phyloP scores from a whole-genome alignment of 176 grass and related monocot species.

The Phragmites australis region DNA sequence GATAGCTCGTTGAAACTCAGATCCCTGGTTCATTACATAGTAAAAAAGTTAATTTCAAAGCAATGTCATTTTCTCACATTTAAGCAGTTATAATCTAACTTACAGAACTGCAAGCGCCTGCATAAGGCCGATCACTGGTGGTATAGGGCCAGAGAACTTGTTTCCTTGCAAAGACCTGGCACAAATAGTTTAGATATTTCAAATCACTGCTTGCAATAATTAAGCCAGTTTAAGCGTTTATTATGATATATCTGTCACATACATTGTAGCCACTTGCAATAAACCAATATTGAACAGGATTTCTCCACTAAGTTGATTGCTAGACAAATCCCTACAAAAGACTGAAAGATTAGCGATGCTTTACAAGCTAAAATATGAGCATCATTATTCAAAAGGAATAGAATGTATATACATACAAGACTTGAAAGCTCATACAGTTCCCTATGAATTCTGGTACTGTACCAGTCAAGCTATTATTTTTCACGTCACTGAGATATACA shows the following conservation, averaged over 20 bases:
- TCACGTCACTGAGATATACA: constrained; percentile 70
- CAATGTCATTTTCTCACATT: background rate
- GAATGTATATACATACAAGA: constrained; percentile 77
- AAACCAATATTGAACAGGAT: constrained; percentile 99
- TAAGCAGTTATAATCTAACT: constrained; percentile 26
- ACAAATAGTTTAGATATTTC: constrained; percentile 24
- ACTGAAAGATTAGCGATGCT: constrained; percentile 2
- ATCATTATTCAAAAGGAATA: background rate
- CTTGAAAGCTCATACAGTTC: constrained; percentile 97
- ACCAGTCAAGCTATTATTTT: constrained; percentile 95
- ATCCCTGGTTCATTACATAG: constrained; percentile 47
- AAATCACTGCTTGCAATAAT: background rate
- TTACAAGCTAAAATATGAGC: background rate
- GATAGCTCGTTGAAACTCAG: constrained; percentile 86
- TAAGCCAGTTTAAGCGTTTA: constrained; percentile 6
- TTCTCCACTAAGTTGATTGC: constrained; percentile 74
- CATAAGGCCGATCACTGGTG: constrained; percentile 95
- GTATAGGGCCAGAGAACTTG: constrained; percentile 82
- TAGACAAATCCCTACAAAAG: constrained; percentile 86
- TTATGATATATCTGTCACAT: constrained; percentile 27
- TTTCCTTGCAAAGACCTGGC: constrained; percentile 95
- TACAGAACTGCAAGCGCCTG: constrained; percentile 95
- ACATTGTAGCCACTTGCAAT: constrained; percentile 95
- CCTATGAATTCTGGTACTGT: constrained; percentile 80
- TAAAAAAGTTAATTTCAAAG: constrained; percentile 22